Percentiles rank a stretch among this genome's conserved stretches.
Evolutionary conservation across 768 basidiomycete species (phyloP).

Genomic region (Phylloporus arenicola): DNA sequence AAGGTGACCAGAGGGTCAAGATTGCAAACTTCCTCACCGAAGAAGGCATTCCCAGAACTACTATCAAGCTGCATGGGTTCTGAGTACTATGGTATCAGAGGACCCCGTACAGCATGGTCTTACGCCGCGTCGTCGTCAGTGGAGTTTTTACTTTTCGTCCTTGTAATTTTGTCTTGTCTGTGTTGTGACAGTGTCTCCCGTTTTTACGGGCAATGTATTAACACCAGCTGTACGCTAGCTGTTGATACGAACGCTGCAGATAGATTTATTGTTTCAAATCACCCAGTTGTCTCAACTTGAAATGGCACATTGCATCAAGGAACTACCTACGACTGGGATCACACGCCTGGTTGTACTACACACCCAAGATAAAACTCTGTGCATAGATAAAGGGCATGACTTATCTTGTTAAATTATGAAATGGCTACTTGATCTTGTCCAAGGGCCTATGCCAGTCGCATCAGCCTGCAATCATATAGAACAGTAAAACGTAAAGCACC

Average conservation of each 20-base stretch:
- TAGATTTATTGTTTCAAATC: constrained; percentile 18
- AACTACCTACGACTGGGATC: neutral
- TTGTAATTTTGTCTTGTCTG: constrained; percentile 19
- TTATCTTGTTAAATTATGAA: constrained; percentile 8
- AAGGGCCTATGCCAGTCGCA: constrained; percentile 55
- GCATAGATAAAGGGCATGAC: constrained; percentile 9
- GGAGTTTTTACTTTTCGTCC: constrained; percentile 11
- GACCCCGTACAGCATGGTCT: constrained; percentile 2
- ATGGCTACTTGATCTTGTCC: constrained; percentile 83
- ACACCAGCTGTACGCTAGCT: constrained; percentile 9
- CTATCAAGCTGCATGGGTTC: constrained; percentile 88
- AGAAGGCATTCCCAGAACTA: constrained; percentile 70
- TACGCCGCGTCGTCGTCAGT: constrained; percentile 1
- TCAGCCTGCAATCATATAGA: constrained; percentile 9
- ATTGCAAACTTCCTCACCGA: constrained; percentile 83
- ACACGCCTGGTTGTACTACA: neutral
- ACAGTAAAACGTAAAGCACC: constrained; percentile 33
- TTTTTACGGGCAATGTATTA: constrained; percentile 25
- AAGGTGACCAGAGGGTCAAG: constrained; percentile 94
- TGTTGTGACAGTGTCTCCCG: constrained; percentile 13
- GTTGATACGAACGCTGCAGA: constrained; percentile 23
- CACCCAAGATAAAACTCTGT: constrained; percentile 8
- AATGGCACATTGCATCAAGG: neutral
- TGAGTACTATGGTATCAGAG: constrained; percentile 35
- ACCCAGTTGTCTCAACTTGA: constrained; percentile 2